Evolutionary conservation across 1,139 yeast genomes (phyloP).

Genomic region (Debaryomyces subglobosus): DNA sequence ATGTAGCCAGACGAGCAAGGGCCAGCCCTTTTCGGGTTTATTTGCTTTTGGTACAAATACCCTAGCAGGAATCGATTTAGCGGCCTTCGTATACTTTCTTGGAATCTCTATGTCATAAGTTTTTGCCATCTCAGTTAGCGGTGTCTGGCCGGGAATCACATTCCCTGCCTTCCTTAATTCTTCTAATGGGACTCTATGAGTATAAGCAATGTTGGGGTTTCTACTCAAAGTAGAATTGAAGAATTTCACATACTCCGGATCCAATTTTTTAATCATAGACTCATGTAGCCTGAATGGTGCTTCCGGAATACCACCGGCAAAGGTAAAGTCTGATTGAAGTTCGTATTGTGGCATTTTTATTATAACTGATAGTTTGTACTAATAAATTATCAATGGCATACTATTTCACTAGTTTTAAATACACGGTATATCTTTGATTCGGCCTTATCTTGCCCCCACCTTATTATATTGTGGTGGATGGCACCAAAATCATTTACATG

Average conservation of each 20-base stretch:
- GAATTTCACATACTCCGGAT: conserved; percentile 40
- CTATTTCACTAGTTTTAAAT: neutral
- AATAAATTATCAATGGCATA: neutral
- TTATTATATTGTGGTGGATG: neutral
- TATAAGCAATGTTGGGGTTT: conserved; percentile 39
- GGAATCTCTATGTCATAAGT: conserved; percentile 39
- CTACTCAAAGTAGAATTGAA: conserved; percentile 31
- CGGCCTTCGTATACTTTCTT: conserved; percentile 33
- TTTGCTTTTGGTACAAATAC: conserved; percentile 43
- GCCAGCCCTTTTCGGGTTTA: conserved; percentile 46
- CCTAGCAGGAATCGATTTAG: conserved; percentile 34
- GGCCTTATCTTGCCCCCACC: neutral
- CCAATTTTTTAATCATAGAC: conserved; percentile 23
- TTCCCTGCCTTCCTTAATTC: conserved; percentile 44
- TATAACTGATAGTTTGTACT: neutral
- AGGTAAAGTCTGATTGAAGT: conserved; percentile 22
- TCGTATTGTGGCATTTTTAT: neutral
- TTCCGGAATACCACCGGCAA: conserved; percentile 24
- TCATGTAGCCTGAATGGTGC: conserved; percentile 29
- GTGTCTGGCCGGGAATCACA: conserved; percentile 49
- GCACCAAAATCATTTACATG: neutral
- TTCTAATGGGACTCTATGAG: conserved; percentile 44
- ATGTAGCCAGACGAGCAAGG: conserved; percentile 49
- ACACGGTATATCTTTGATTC: neutral
- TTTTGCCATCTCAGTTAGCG: conserved; percentile 28